A percentile compares a stretch with the other conserved stretches of the same genome.
Evolutionary conservation across 495 filamentous ascomycete species (phyloP).

Genomic region (Daldinia childiae): DNA sequence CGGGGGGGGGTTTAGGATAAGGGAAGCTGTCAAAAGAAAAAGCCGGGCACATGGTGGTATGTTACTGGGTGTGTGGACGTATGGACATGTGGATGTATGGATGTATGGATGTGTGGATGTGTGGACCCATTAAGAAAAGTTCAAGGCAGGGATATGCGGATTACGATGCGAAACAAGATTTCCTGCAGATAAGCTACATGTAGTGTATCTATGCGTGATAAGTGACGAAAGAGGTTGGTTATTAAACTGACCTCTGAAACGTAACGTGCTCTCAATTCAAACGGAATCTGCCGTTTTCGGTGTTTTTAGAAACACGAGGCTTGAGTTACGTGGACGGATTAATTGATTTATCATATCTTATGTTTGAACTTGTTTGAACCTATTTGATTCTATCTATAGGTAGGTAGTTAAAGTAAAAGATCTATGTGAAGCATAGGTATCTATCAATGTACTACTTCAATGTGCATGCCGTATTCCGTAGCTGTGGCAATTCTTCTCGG

Average conservation of each 20-base stretch:
- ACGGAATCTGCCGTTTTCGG: slow-evolving; percentile 38
- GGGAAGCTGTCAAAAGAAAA: slow-evolving; percentile 4
- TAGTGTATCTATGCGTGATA: not conserved
- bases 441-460: not conserved
- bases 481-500: slow-evolving; percentile 30
- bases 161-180: slow-evolving; percentile 40
- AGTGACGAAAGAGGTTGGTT: slow-evolving; percentile 26
- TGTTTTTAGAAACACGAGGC: slow-evolving; percentile 34
- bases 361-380: not conserved
- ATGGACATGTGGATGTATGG: not conserved
- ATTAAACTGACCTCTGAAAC: slow-evolving; percentile 23
- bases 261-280: slow-evolving; percentile 26
- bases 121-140: not conserved
- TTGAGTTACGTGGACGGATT: slow-evolving; percentile 5
- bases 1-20: slow-evolving; percentile 4
- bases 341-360: not conserved
- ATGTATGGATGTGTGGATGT: not conserved
- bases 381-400: too few species aligned
- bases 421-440: not conserved
- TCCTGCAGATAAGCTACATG: not conserved
- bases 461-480: not conserved
- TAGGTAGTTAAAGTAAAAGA: too few species aligned
- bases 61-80: not conserved
- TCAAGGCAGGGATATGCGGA: slow-evolving; percentile 31
- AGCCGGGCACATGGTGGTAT: slow-evolving; percentile 4